Percentiles rank a stretch among this genome's conserved stretches.
Conservation (phyloP, 2,329 filamentous ascomycete genomes). For the Talaromyces piceae region DNA sequence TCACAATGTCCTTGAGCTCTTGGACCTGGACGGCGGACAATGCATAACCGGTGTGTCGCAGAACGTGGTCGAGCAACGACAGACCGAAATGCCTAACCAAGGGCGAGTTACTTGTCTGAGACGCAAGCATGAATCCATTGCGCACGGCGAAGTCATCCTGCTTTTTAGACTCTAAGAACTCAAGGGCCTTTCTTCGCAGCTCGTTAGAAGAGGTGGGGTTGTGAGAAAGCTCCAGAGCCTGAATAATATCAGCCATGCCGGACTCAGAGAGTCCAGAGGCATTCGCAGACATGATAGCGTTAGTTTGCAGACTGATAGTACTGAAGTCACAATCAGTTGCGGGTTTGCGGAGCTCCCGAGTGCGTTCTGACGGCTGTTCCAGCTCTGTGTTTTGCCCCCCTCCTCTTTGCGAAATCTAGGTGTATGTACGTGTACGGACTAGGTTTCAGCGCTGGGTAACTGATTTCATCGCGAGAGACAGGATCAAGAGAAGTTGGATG, state of each 20-base stretch:
- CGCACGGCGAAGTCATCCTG: conserved; percentile 68
- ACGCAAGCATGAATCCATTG: conserved; percentile 76
- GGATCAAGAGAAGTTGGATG: background rate
- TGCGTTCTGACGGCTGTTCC: background rate
- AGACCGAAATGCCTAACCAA: conserved; percentile 90
- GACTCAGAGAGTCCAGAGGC: conserved; percentile 28
- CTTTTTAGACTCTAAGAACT: conserved; percentile 82
- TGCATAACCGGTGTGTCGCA: conserved; percentile 75
- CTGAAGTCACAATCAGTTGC: background rate
- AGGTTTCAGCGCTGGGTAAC: background rate
- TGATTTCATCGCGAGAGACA: background rate
- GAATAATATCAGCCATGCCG: conserved; percentile 54
- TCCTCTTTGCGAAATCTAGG: background rate
- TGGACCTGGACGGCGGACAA: conserved; percentile 62
- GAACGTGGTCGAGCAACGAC: conserved; percentile 80
- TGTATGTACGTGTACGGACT: background rate
- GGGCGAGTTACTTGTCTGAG: conserved; percentile 64
- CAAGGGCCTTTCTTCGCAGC: conserved; percentile 71
- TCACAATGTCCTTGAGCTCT: conserved; percentile 66
- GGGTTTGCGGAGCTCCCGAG: background rate
- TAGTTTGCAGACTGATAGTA: background rate
- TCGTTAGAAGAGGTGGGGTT: conserved; percentile 72
- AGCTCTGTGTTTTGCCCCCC: background rate
- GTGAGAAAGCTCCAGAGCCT: conserved; percentile 83
- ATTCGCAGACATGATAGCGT: conserved; percentile 23